Evolutionary conservation across 129 eudicot species (phyloP).

Genomic region (Centrapalus pauciflorus): DNA sequence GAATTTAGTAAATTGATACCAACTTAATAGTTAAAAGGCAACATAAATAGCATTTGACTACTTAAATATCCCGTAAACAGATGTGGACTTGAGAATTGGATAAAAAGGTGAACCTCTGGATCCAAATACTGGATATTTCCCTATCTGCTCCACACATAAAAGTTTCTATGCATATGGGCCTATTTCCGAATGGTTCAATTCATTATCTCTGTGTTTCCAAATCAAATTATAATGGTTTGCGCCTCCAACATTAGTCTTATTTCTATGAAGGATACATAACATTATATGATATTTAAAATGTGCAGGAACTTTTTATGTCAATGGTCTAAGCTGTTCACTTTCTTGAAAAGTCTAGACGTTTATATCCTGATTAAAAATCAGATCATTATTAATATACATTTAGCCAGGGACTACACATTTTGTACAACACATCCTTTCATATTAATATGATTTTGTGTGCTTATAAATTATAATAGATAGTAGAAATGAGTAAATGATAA

Average conservation of each 20-base stretch:
- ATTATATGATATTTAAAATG: background rate
- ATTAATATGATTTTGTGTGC: background rate
- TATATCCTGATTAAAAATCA: background rate
- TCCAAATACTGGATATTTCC: no score
- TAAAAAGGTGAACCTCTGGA: no score
- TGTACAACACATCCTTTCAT: background rate
- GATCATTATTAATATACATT: background rate
- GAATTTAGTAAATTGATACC: no score
- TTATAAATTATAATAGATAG: background rate
- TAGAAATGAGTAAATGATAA: background rate
- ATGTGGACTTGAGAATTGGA: no score
- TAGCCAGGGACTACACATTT: background rate
- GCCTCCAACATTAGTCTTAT: background rate
- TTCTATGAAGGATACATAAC: background rate
- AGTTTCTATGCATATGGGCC: no score
- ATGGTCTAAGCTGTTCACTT: background rate
- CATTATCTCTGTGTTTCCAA: background rate
- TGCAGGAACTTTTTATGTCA: background rate
- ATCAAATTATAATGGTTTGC: background rate
- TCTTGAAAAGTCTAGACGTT: background rate
- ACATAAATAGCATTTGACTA: no score
- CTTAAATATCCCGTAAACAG: no score
- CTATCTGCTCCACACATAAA: background rate
- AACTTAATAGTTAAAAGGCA: no score
- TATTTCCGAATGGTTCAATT: background rate